phyloP scores from a whole-genome alignment of 192 early-diverging fungal genomes.

The Hyaloraphidium curvatum region DNA sequence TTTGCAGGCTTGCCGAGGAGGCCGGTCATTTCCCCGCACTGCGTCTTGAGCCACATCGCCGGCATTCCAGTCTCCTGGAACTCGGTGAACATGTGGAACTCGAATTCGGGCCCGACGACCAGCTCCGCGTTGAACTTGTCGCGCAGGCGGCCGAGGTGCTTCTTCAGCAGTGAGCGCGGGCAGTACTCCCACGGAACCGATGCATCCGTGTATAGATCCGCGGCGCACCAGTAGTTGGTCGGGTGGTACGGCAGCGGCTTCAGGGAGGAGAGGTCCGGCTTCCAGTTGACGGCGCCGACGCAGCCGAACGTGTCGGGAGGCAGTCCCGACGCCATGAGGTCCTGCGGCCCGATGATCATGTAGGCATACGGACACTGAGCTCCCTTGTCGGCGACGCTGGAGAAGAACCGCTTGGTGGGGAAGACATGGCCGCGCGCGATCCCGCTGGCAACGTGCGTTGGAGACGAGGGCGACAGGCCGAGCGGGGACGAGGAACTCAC shows the following conservation, averaged over 20 bases:
- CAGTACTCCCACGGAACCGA: not conserved
- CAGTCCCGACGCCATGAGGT: conserved; percentile 1
- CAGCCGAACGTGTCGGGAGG: not conserved
- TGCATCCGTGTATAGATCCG: not conserved
- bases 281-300: not conserved
- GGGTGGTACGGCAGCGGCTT: conserved; percentile 2
- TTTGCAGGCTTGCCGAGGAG: not conserved
- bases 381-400: not conserved
- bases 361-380: not conserved
- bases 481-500: not conserved
- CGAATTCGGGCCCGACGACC: not conserved
- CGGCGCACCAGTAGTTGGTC: not conserved
- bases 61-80: not conserved
- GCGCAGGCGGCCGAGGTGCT: not conserved
- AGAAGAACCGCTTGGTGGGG: not conserved
- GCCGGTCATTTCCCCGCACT: not conserved
- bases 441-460: not conserved
- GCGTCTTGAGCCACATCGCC: not conserved
- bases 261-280: not conserved
- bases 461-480: not conserved
- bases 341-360: conserved; percentile 3
- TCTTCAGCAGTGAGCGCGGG: not conserved
- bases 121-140: not conserved
- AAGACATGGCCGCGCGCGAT: not conserved
- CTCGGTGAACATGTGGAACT: not conserved